Evolutionary conservation across 306 rosid species (phyloP).

Genomic region (Pterocarpus santalinus): DNA sequence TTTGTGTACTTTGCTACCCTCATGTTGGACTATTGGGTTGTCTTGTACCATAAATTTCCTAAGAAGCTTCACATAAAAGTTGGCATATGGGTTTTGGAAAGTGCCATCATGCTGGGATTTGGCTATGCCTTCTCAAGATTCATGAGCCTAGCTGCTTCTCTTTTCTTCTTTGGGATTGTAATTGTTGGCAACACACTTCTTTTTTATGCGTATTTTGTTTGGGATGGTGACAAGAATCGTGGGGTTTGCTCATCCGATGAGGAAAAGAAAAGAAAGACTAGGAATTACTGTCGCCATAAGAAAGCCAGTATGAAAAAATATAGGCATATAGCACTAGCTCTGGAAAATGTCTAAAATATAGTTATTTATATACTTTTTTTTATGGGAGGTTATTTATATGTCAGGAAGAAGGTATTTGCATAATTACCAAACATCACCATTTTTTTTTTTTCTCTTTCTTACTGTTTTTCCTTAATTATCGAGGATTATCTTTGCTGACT

Average conservation of each 20-base stretch:
- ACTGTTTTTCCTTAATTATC: too few relatives aligned
- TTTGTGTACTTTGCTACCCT: conserved; percentile 24
- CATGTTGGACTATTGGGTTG: conserved; percentile 23
- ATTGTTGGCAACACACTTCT: conserved; percentile 4
- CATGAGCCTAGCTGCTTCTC: not conserved
- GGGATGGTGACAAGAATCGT: not conserved
- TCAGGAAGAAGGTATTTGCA: too few relatives aligned
- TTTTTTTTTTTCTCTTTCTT: too few relatives aligned
- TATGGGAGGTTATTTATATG: too few relatives aligned
- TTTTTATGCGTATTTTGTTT: conserved; percentile 11
- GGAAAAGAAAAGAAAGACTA: not conserved
- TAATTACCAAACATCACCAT: too few relatives aligned
- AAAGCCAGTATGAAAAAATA: not conserved
- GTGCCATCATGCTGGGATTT: conserved; percentile 38
- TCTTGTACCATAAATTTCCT: not conserved
- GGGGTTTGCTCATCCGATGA: not conserved
- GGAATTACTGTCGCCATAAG: not conserved
- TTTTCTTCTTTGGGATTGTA: conserved; percentile 19
- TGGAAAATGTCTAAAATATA: not conserved
- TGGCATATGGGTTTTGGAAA: conserved; percentile 35
- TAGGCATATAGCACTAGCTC: not conserved
- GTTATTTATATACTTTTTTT: too few relatives aligned
- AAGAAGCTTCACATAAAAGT: conserved; percentile 16
- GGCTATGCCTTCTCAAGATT: conserved; percentile 22
- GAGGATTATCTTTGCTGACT: too few relatives aligned